phyloP scores from a whole-genome alignment of 306 rosid genomes.

The Biancaea sappan region DNA sequence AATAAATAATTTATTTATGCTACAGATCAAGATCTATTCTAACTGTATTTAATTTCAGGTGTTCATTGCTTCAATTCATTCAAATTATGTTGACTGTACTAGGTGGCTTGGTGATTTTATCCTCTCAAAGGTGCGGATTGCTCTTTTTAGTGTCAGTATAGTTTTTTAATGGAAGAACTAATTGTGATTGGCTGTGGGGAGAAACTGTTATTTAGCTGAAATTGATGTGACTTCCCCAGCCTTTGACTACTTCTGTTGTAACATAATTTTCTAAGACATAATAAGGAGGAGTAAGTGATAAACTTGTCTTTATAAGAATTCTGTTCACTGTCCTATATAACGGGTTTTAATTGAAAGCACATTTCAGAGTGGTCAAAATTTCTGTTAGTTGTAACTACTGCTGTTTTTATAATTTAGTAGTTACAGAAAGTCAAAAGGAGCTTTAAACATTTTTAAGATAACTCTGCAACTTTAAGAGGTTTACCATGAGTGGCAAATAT shows the following conservation, averaged over 20 bases:
- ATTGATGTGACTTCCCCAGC: slow-evolving; percentile 7
- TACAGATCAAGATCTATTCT: slow-evolving; percentile 28
- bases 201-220: slow-evolving; percentile 14
- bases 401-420: not conserved
- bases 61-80: slow-evolving; percentile 76
- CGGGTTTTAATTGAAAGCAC: slow-evolving; percentile 13
- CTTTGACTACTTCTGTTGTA: slow-evolving; percentile 1
- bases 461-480: slow-evolving; percentile 18
- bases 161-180: not conserved
- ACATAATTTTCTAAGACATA: slow-evolving; percentile 1
- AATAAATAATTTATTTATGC: slow-evolving; percentile 23
- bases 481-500: not conserved
- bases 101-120: slow-evolving; percentile 98
- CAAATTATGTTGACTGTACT: slow-evolving; percentile 95
- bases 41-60: slow-evolving; percentile 58
- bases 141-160: slow-evolving; percentile 27
- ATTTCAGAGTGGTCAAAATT: not conserved
- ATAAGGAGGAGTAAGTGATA: not conserved
- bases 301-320: not conserved
- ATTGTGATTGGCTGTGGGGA: slow-evolving; percentile 7
- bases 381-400: not conserved
- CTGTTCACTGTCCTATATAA: not conserved
- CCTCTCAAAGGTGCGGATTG: slow-evolving; percentile 82
- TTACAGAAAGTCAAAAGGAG: not conserved
- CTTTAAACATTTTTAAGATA: not conserved